Percentiles rank a stretch among this genome's conserved stretches.
Conservation (phyloP, 768 basidiomycete genomes). For the Coprinopsis cinerea region DNA sequence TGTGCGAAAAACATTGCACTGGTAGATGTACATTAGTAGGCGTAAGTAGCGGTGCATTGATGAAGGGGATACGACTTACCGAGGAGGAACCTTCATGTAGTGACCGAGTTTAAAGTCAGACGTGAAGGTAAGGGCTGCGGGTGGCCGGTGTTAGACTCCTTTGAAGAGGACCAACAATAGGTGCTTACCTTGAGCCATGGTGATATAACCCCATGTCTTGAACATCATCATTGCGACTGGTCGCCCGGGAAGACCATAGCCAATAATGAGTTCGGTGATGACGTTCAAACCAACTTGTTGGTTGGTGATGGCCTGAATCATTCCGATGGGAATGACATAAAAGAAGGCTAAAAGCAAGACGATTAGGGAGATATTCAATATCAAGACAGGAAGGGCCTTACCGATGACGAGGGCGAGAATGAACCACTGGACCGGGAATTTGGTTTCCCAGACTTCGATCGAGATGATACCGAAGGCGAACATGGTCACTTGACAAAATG, state of each 20-base stretch:
- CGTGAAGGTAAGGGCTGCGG: conserved; percentile 63
- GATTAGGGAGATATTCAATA: background rate
- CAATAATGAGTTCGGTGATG: conserved; percentile 76
- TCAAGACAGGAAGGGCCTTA: conserved; percentile 18
- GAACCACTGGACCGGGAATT: conserved; percentile 63
- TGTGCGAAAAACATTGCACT: conserved; percentile 66
- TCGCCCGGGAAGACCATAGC: conserved; percentile 71
- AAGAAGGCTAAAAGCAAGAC: conserved; percentile 34
- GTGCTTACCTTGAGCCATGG: conserved; percentile 44
- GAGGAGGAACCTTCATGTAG: conserved; percentile 72
- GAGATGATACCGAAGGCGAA: conserved; percentile 62
- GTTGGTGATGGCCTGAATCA: conserved; percentile 72
- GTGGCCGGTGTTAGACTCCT: no score
- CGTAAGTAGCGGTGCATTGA: background rate
- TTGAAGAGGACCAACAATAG: background rate
- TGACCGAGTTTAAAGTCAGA: conserved; percentile 78
- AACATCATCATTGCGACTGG: conserved; percentile 84
- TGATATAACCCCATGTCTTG: conserved; percentile 78
- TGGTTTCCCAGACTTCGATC: conserved; percentile 70
- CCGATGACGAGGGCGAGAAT: conserved; percentile 62
- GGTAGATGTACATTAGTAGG: background rate
- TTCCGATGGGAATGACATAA: conserved; percentile 67
- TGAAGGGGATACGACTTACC: conserved; percentile 17
- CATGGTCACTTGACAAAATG: conserved; percentile 38
- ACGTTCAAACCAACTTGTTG: conserved; percentile 73